Evolutionary conservation across 805 yeast species (phyloP), one percentile per base, ranked within the genome.

Genomic region (Metschnikowia hibisci): DNA sequence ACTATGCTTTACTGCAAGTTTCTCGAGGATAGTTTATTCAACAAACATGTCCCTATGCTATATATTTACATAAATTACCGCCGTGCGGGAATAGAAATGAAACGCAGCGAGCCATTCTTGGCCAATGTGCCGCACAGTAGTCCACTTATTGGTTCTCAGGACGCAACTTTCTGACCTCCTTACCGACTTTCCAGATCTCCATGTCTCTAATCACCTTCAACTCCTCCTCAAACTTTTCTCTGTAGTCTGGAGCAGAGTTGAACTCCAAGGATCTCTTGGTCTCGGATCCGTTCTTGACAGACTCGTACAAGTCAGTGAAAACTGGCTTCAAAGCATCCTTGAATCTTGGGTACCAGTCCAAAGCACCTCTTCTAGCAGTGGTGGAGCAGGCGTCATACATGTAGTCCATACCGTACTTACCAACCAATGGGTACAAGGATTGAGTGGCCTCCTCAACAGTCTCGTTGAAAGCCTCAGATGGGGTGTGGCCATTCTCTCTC

Each of bases 351-450:
- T 93, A 91, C 99, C 99, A 93, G 80, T 93, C 99, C 63, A 93
- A 82, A 69, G 99, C 99, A 82, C 99, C 99, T 80, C 99, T 88
- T 82, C 98, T 89, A 64, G 99, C 99, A 58, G 99, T 93, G 67
- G 99, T 93, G 58, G 99, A 93, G 78, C 99, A 93, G 63, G 99
- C 99, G 69, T 93, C 98, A 83, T 93, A 93, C 99, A 93, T 93
- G 91, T 93, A 93, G 77, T 93, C 99, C 99, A 93, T 93, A 78
- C 99, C 99, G 82, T 93, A 87, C 76, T 88, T 89, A 77, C 99
- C 99, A 61, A 93, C 73, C 80, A 93, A 84, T 75, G 99, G 99
- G 87, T 93, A 93, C 64, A 93, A 81, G 45, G 98, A 93, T 80
- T 93, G 99, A 55, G 99, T 93, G 57, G 99, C 99, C 80, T 93